These are phyloP conservation scores for Angomonas desouzai DNA, from an alignment of 208 protist species.

Conservation along the genomic window DNA sequence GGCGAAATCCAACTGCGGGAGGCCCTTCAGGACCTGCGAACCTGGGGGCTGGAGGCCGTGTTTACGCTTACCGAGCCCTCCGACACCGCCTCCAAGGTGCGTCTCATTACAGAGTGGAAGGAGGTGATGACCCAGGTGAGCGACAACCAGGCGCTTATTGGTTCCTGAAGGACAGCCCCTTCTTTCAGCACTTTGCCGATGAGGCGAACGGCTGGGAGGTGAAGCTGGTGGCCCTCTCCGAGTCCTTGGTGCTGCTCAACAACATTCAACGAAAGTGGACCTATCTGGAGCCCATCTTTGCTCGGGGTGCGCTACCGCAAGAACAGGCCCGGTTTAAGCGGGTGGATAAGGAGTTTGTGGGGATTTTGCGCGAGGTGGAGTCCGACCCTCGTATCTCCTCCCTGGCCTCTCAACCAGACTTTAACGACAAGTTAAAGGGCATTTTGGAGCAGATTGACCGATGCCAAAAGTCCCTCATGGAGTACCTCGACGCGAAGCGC, in stretches of 20 bases:
- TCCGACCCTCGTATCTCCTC: slow-evolving; percentile 90
- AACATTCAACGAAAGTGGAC: slow-evolving; percentile 97
- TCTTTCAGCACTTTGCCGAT: slow-evolving; percentile 92
- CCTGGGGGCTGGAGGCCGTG: slow-evolving; percentile 83
- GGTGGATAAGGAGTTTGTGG: slow-evolving; percentile 95
- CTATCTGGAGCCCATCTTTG: slow-evolving; percentile 98
- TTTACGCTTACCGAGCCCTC: slow-evolving; percentile 86
- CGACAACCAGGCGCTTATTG: slow-evolving; percentile 94
- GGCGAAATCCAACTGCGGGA: slow-evolving; percentile 95
- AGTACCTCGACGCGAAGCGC: slow-evolving; percentile 98
- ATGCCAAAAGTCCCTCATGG: slow-evolving; percentile 95
- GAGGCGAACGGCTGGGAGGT: slow-evolving; percentile 87
- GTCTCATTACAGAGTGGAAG: slow-evolving; percentile 98
- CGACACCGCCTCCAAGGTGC: slow-evolving; percentile 53
- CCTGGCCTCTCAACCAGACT: slow-evolving; percentile 75
- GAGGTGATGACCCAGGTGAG: slow-evolving; percentile 94
- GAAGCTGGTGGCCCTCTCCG: slow-evolving; percentile 85
- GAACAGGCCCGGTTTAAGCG: slow-evolving; percentile 95
- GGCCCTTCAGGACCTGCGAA: slow-evolving; percentile 93
- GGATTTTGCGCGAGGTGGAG: slow-evolving; percentile 88
- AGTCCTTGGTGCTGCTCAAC: slow-evolving; percentile 87
- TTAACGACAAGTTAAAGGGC: slow-evolving; percentile 79
- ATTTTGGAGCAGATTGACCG: slow-evolving; percentile 95
- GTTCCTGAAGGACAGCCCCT: slow-evolving; percentile 96
- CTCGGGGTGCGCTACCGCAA: slow-evolving; percentile 92